Evolutionary conservation across 2,329 filamentous ascomycete species (phyloP), one percentile per base, ranked within the genome.

Genomic region (Periconia macrospinosa): DNA sequence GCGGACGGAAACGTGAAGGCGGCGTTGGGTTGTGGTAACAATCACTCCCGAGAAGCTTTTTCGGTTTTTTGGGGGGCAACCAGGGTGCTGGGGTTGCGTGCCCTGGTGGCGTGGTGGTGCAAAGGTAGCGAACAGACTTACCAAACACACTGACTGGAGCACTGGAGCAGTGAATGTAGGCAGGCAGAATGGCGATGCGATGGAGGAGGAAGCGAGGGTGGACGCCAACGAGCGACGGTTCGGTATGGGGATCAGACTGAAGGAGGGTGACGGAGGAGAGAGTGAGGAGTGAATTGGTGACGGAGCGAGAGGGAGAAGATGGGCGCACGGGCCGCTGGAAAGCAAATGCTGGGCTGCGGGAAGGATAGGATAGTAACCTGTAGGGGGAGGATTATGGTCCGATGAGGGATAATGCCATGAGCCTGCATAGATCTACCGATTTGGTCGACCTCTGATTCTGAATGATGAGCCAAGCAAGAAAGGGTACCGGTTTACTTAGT

Each of bases 351-450:
- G 40, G 51, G 51, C 49, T 55, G 51, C 54, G 50, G 47, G 52
- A 46, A 23, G 44, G 18, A 50, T 44, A 48, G 48, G 59, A n/a
- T 37, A 37, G 33, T 13, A 13, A 13, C 33, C 11, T 37, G 33
- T 37, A 37, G 33, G 33, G 33, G 33, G 33, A 47, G 52, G 50
- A 41, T 52, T 52, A 49, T 41, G 47, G 52, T 57, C 49, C 56
- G 56, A 59, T 59, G 52, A 50, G 57, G 54, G 37, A 49, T 50
- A 47, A 50, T 33, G 33, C 23, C 41, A 41, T 23, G 27, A 44
- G 52, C 53, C 49, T 47, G 51, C 47, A 56, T 56, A 50, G 60
- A 64, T 62, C 56, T 58, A 52, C 60, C 58, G 60, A 62, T 56
- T 56, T 37, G 33, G 33, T 37, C 33, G 33, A n/a, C 11, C 7